Evolutionary conservation across 371 early-diverging fungal species (phyloP), one percentile per base, ranked within the genome.

Genomic region (Mortierella sp.): DNA sequence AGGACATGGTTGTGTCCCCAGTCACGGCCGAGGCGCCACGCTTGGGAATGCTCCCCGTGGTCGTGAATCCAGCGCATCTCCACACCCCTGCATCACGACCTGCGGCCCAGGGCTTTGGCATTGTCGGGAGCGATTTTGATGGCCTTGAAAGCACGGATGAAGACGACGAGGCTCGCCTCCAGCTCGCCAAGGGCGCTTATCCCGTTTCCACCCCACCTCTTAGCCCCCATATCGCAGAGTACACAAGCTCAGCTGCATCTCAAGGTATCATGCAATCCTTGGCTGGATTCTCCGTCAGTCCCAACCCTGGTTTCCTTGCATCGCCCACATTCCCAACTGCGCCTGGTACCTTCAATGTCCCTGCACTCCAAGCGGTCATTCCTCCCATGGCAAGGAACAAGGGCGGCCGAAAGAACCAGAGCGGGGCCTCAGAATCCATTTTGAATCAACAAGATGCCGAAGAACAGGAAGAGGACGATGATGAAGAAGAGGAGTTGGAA

Each of bases 111-210:
- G 43, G n/a, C 24, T n/a, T 6, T 3, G 34, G 5, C 8, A 27
- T 30, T 16, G 41, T 18, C 23, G 56, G 56, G 16, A 54, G 47
- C 6, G 67, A 67, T 26, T 43, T 42, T 34, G 56, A 61, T 16
- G 45, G 61, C 26, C 19, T 51, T 31, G 60, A 42, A n/a, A 55
- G 50, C 34, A 61, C 66, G 0, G 66, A 67, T 18, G 57, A 59
- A 8, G 58, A 59, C 12, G 55, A 54, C 34, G 61, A 61, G 13
- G 56, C 42, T n/a, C 60, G 66, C 3, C 16, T 54, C 8, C 61
- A 67, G 19, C 51, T 67, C 39, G 26, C 43, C 6, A 50, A 54
- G 3, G 24, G 7, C 0, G 13, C 58, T 10, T 54, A 58, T 24
- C 48, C 27, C 12, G 9, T 43, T 9, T 58, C 66, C 8, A 58